Base-by-base conservation (phyloP, 1,284 basidiomycete genomes). In the Cutaneotrichosporon daszewskae region DNA sequence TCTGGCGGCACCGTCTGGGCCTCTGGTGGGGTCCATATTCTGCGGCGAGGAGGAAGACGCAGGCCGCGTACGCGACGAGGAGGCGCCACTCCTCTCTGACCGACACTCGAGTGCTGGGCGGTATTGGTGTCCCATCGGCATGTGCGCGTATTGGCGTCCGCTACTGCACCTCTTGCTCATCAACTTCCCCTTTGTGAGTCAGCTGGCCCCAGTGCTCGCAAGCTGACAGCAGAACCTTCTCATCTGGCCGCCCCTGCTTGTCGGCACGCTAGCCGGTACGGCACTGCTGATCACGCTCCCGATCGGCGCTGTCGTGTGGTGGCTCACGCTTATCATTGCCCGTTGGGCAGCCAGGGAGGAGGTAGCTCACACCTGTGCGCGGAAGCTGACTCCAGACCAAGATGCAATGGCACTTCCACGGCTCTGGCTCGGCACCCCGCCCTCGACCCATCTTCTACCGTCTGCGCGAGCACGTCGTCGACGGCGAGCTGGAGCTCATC, bases 151-250 rank as follows among this genome's bases (percentile, higher is more conserved):
- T 38, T 72, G 69, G 69, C 40, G 48, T 17, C 51, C 61, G 1
- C 32, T 62, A 19, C 28, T 62, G 2, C 69, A 72, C 48, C 51
- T 69, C 5, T 38, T 66, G 1, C 20, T 68, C 9, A 26, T 70
- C 23, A 72, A 68, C 42, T 66, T 72, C 37, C 68, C 66, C n/a
- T 59, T 70, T 32, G 67, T 66, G 33, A 62, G 66, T 62, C 3
- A 9, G 2, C 7, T 13, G 1, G 5, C 19, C 4, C 3, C 10
- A 8, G 9, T 4, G n/a, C n/a, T n/a, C n/a, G n/a, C n/a, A 12
- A 8, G 35, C 36, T 47, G 32, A 47, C 25, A 13, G n/a, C 53
- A 69, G 67, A 64, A 62, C 13, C 44, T 72, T 12, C 40, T 69
- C 19, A 40, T 69, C 9, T 69, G 68, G 68, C 69, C 68, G 9